Base-by-base conservation (phyloP, 1,284 basidiomycete species). In the Ganoderma lingzhi region DNA sequence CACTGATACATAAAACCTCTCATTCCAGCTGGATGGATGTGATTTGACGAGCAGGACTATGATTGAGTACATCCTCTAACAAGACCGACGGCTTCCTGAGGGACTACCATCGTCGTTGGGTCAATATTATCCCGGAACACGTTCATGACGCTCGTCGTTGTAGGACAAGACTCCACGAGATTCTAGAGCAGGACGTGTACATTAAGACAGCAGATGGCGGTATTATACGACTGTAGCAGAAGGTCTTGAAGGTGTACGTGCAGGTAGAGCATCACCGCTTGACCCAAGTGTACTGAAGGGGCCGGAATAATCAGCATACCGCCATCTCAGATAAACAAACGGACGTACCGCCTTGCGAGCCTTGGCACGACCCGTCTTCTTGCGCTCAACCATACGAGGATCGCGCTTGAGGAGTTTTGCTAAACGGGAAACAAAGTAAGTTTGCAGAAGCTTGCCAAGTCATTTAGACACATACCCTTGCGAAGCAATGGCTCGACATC, bases 301-400 rank as follows among this genome's bases (percentile, higher is more conserved):
- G 66, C 59, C 35, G 44, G n/a, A 56, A 65, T 74, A 12, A 67
- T 63, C 35, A 59, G 32, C 15, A 28, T 30, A 9, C 48, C 12
- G 15, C 10, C 45, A 56, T 19, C 63, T 41, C 68, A 10, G 60
- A 14, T 67, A 15, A 59, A 10, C 19, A 23, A 35, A n/a, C 45
- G 30, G 55, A 91, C 93, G 65, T 82, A 96, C 95, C 81, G 87
- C 87, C 84, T 97, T 97, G 80, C 97, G 91, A 71, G 97, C 95
- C 85, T 98, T 98, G 72, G 92, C 90, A 75, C 90, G 81, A 71
- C 94, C 94, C 9, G 97, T 96, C 87, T 99, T 98, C 85, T 99
- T 99, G 75, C 97, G 89, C 84, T 99, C 97, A 41, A 98, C 96
- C 93, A 97, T 95, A 82, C 97, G 93, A 60, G 96, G 95, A 84